A percentile compares a stretch with the other conserved stretches of the same genome.
phyloP scores from a whole-genome alignment of 129 eudicot species.

The Tagetes patula region DNA sequence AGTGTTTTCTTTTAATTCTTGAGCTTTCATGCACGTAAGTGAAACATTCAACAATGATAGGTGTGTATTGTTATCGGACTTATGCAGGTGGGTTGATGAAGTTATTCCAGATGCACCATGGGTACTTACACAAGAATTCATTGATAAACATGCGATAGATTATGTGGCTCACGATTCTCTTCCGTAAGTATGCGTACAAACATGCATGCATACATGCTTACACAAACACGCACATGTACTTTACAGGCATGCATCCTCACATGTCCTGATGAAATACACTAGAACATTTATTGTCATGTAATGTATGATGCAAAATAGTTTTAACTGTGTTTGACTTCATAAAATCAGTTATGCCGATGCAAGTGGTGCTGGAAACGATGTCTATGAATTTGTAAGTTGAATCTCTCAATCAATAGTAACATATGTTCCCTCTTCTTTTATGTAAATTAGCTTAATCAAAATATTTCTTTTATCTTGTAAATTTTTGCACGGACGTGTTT shows the following conservation, averaged over 20 bases:
- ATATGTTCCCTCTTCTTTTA: neutral
- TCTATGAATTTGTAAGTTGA: slow-evolving; percentile 91
- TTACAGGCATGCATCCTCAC: neutral
- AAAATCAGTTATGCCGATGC: slow-evolving; percentile 86
- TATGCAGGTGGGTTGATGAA: slow-evolving; percentile 96
- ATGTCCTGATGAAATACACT: slow-evolving; percentile 1
- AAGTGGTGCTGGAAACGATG: slow-evolving; percentile 96
- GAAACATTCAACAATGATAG: neutral
- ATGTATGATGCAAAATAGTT: slow-evolving; percentile 6
- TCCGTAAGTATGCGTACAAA: slow-evolving; percentile 55
- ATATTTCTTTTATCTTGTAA: neutral
- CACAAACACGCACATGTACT: neutral
- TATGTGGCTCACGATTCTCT: slow-evolving; percentile 96
- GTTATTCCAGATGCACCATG: slow-evolving; percentile 98
- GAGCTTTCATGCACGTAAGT: neutral
- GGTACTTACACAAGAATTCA: slow-evolving; percentile 83
- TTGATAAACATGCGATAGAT: slow-evolving; percentile 89
- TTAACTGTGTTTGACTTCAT: slow-evolving; percentile 21
- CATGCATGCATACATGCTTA: slow-evolving; percentile 17
- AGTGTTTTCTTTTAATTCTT: neutral
- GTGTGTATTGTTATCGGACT: neutral
- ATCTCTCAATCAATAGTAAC: slow-evolving; percentile 16
- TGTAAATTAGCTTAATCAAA: slow-evolving; percentile 3
- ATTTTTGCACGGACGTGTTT: neutral
- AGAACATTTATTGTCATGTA: neutral